A percentile compares a stretch with the other conserved stretches of the same genome.
These are phyloP conservation scores for Pachysandra terminalis DNA, from an alignment of 164 flowering plant species.

Conservation along the genomic window DNA sequence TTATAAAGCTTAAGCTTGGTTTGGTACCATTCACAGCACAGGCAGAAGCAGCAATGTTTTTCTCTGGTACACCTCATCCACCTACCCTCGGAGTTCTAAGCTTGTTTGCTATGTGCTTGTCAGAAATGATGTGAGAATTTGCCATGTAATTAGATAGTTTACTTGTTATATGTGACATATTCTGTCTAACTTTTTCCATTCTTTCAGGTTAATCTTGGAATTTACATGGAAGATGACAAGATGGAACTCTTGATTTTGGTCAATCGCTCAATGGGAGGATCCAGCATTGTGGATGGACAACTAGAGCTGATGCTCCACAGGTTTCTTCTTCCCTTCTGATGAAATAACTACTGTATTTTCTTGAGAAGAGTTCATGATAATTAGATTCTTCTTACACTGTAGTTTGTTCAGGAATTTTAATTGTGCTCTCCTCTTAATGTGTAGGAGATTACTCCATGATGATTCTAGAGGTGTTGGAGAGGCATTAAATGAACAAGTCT, in stretches of 20 bases:
- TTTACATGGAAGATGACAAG: slow-evolving; percentile 54
- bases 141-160: too few relatives aligned
- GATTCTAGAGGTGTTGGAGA: slow-evolving; percentile 95
- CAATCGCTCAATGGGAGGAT: slow-evolving; percentile 89
- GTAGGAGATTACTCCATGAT: slow-evolving; percentile 83
- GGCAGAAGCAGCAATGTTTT: too few relatives aligned
- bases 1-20: too few relatives aligned
- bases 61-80: too few relatives aligned
- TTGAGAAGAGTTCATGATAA: not conserved
- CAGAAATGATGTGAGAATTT: too few relatives aligned
- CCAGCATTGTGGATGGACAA: slow-evolving; percentile 85
- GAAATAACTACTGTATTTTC: not conserved
- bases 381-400: not conserved
- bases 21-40: too few relatives aligned
- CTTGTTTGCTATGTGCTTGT: too few relatives aligned
- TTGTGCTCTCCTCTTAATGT: slow-evolving; percentile 1
- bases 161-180: too few relatives aligned
- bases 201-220: slow-evolving; percentile 89
- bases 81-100: too few relatives aligned
- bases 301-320: slow-evolving; percentile 95
- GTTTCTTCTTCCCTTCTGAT: slow-evolving; percentile 22
- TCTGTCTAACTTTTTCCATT: too few relatives aligned
- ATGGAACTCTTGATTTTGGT: slow-evolving; percentile 83
- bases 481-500: slow-evolving; percentile 74
- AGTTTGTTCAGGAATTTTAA: not conserved